These are phyloP conservation scores for Daldinia vernicosa DNA, from an alignment of 495 filamentous ascomycete genomes.

Conservation along the genomic window DNA sequence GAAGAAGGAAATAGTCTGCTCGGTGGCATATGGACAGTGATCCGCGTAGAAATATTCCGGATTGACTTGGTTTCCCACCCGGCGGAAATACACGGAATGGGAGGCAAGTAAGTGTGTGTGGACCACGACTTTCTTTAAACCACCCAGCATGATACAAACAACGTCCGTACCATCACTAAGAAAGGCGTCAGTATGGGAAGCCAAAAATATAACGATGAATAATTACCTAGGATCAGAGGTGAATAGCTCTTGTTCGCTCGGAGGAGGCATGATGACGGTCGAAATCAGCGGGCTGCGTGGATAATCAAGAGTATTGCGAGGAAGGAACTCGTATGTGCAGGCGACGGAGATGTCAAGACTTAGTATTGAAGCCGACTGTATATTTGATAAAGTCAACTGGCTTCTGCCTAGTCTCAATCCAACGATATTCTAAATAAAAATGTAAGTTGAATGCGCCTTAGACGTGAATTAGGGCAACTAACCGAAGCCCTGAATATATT, in stretches of 20 bases:
- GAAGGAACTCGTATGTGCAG: no score
- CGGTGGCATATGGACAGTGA: background rate
- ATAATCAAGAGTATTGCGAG: no score
- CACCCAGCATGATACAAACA: background rate
- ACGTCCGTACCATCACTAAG: background rate
- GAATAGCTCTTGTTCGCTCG: no score
- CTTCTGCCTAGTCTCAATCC: no score
- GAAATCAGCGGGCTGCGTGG: background rate
- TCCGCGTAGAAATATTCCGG: no score
- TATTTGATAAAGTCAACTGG: no score
- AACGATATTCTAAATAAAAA: no score
- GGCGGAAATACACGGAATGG: slow-evolving; percentile 12
- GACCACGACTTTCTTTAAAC: background rate
- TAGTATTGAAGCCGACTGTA: no score
- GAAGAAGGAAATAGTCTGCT: background rate
- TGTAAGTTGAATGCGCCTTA: no score
- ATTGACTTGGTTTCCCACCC: background rate
- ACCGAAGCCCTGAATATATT: no score
- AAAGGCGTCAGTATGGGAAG: background rate
- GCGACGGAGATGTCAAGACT: no score
- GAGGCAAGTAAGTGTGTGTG: slow-evolving; percentile 1
- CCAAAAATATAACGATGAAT: background rate
- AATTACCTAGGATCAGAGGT: background rate
- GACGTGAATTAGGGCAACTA: no score
- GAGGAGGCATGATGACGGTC: background rate